Evolutionary conservation across 495 filamentous ascomycete genomes (phyloP), one percentile per base, ranked within the genome.

Genomic region (Arthonia radiata): DNA sequence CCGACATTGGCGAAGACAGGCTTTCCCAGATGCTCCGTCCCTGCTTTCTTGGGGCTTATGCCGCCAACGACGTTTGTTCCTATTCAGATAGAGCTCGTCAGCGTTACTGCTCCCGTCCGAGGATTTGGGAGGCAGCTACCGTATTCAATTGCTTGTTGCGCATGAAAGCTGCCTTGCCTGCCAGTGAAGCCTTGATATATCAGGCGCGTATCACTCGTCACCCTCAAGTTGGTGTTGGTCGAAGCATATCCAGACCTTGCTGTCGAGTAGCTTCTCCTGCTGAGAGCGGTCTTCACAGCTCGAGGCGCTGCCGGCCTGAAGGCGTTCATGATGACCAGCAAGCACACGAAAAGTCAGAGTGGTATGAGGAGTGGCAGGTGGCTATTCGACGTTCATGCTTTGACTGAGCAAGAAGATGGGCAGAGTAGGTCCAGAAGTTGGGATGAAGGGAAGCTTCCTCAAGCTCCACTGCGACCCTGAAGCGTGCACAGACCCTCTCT

Each of bases 41-140:
- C 86, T 37, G 86, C 86, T 57, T 99, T 99, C 66, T 90, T 94
- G 42, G 86, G 86, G 56, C 93, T 94, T 46, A 80, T 93, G 43
- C 86, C 86, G 48, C 86, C 86, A 36, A 99, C 80, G 40, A 99
- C 79, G 45, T 91, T 83, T 29, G 86, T 94, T 39, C 82, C 82
- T 89, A 44, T 33, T 30, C 25, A n/a, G 7, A 9, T 25, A 15
- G 18, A n/a, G 17, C 18, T 19, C 34, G 37, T 39, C 32, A 41
- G 36, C 31, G 23, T 18, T 36, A 18, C 21, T 24, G 8, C 42
- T 23, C 34, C 32, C 43, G 39, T 33, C 22, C 27, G 34, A 26
- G 17, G 16, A 37, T 27, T 35, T 23, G 15, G 16, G 13, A 25
- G 37, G 23, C 34, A 29, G 25, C 14, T 76, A 90, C 83, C 83